Percentiles rank a stretch among this genome's conserved stretches.
These are phyloP conservation scores for Fusarium multiceps DNA, from an alignment of 2,329 filamentous ascomycete genomes.

Conservation along the genomic window DNA sequence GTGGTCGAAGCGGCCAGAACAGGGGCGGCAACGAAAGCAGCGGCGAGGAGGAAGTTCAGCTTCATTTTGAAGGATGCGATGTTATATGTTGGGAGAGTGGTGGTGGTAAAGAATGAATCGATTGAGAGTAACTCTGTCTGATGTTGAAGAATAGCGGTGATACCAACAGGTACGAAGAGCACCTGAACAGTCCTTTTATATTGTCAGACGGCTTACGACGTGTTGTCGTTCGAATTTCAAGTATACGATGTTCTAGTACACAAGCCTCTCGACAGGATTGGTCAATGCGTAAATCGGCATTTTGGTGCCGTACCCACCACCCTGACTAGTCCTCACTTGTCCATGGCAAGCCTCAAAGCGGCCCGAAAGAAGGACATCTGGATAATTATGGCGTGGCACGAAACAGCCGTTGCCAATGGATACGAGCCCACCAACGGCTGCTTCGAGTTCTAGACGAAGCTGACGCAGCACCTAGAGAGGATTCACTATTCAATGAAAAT, in stretches of 20 bases:
- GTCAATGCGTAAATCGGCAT: conserved; percentile 22
- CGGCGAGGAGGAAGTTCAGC: conserved; percentile 20
- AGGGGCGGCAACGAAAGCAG: conserved; percentile 1
- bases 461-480: neutral
- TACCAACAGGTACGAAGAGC: neutral
- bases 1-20: conserved; percentile 17
- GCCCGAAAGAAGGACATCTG: neutral
- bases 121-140: neutral
- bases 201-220: neutral
- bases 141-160: neutral
- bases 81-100: neutral
- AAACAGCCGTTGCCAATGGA: neutral
- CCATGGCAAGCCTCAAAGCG: neutral
- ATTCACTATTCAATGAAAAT: neutral
- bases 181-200: conserved; percentile 3
- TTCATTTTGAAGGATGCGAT: conserved; percentile 12
- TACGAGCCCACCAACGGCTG: neutral
- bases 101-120: neutral
- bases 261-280: neutral
- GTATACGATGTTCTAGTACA: neutral
- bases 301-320: conserved; percentile 11
- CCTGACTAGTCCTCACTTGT: neutral
- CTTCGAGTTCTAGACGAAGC: neutral
- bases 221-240: neutral
- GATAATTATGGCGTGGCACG: neutral